Conservation (phyloP, 345 rosid genomes). For the Citrus glauca region DNA sequence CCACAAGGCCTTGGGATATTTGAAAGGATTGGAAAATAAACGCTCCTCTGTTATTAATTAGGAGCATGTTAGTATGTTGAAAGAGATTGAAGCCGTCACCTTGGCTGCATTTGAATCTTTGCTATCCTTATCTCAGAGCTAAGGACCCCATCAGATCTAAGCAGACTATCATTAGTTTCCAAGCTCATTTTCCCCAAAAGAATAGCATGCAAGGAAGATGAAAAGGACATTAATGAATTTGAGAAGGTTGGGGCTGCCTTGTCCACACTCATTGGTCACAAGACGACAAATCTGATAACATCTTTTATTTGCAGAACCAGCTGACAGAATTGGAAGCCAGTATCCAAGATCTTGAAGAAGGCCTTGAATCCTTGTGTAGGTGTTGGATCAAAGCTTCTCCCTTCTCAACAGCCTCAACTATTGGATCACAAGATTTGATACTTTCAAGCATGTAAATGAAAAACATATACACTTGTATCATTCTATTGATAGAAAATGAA, state of each 20-base stretch:
- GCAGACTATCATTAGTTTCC: constrained; percentile 24
- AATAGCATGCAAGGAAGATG: constrained; percentile 19
- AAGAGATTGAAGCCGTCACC: too few relatives aligned
- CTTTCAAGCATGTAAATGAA: neutral
- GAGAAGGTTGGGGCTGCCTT: constrained; percentile 25
- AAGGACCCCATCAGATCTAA: too few relatives aligned
- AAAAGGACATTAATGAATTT: constrained; percentile 28
- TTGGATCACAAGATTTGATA: neutral
- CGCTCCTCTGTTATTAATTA: too few relatives aligned
- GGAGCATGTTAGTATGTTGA: too few relatives aligned
- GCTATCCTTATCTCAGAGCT: too few relatives aligned
- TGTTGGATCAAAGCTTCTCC: constrained; percentile 37
- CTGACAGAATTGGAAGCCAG: constrained; percentile 29
- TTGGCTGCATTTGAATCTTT: too few relatives aligned
- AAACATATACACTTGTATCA: neutral
- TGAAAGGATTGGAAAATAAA: too few relatives aligned
- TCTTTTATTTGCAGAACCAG: constrained; percentile 1
- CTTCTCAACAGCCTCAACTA: constrained; percentile 36
- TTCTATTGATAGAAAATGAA: neutral
- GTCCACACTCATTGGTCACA: constrained; percentile 13
- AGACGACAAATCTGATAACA: constrained; percentile 9
- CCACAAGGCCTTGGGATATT: too few relatives aligned
- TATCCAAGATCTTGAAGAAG: constrained; percentile 51
- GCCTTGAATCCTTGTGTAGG: constrained; percentile 33
- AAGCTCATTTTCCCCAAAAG: constrained; percentile 31